Conservation (phyloP, 306 rosid species). For the Castanopsis chinensis region DNA sequence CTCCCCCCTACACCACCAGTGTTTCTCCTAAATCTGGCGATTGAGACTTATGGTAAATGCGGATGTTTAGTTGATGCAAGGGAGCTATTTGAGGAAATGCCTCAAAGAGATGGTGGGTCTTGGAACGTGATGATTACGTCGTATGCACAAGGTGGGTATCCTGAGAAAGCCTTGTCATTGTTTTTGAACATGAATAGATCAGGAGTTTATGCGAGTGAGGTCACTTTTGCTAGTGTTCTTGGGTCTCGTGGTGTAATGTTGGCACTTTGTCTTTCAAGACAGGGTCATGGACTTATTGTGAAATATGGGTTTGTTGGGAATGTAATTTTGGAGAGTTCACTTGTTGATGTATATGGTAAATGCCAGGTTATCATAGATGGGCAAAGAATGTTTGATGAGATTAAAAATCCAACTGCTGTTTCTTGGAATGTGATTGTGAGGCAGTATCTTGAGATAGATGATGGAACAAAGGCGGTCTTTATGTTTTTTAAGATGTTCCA, state of each 20-base stretch:
- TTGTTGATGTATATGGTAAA: conserved; percentile 72
- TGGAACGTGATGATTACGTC: conserved; percentile 71
- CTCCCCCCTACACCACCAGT: conserved; percentile 47
- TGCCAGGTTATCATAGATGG: conserved; percentile 53
- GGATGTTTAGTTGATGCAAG: conserved; percentile 55
- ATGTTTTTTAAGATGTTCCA: conserved; percentile 57
- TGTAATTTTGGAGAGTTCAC: conserved; percentile 60
- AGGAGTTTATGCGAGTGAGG: conserved; percentile 37
- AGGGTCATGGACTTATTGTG: conserved; percentile 50
- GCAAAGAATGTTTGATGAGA: conserved; percentile 59
- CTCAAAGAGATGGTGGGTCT: conserved; percentile 61
- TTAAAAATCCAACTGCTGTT: conserved; percentile 54
- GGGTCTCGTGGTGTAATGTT: conserved; percentile 49
- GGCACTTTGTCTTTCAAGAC: conserved; percentile 42
- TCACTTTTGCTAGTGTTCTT: conserved; percentile 61
- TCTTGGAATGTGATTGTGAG: conserved; percentile 82
- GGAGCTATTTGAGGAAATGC: conserved; percentile 82
- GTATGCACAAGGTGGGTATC: conserved; percentile 33
- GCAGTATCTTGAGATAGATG: conserved; percentile 62
- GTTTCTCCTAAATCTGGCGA: conserved; percentile 70
- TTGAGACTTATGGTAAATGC: conserved; percentile 63
- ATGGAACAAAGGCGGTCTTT: conserved; percentile 47
- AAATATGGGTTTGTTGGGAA: conserved; percentile 54
- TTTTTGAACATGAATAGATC: conserved; percentile 42
- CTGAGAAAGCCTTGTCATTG: conserved; percentile 31